Percentiles rank a stretch among this genome's conserved stretches.
These are phyloP conservation scores for Colletotrichum phormii DNA, from an alignment of 2,329 filamentous ascomycete genomes.

Conservation along the genomic window DNA sequence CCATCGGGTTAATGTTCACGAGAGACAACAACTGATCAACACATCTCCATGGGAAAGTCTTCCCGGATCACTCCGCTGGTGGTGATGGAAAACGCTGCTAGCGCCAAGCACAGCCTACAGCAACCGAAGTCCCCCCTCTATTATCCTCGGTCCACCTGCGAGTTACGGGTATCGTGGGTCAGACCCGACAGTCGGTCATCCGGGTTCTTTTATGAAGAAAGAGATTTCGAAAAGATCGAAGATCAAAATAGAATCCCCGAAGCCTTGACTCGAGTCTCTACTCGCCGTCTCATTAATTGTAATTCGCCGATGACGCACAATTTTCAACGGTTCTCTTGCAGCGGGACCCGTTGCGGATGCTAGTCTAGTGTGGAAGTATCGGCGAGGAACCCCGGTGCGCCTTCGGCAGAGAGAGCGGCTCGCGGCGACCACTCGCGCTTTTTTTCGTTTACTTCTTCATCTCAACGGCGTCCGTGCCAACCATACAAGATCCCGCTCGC, in stretches of 20 bases:
- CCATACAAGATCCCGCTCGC: slow-evolving; percentile 12
- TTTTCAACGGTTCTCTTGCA: background rate
- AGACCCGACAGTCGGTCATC: background rate
- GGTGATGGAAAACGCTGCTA: background rate
- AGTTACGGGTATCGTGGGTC: slow-evolving; percentile 6
- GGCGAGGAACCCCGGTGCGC: background rate
- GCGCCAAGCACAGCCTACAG: background rate
- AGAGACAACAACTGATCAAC: background rate
- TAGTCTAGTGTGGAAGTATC: background rate
- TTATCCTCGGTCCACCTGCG: background rate
- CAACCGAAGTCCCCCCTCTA: background rate
- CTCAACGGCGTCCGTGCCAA: slow-evolving; percentile 9
- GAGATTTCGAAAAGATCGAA: background rate
- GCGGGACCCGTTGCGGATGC: background rate
- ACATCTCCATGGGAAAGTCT: background rate
- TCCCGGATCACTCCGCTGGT: background rate
- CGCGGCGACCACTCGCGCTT: background rate
- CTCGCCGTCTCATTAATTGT: background rate
- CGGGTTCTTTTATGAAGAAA: background rate
- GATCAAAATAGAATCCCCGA: background rate
- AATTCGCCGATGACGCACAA: background rate
- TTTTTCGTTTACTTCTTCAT: background rate
- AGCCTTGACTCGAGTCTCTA: background rate
- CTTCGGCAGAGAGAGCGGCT: background rate
- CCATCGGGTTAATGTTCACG: background rate